Evolutionary conservation across 2,329 filamentous ascomycete genomes (phyloP), one percentile per base, ranked within the genome.

Genomic region (Aspergillus calidoustus): DNA sequence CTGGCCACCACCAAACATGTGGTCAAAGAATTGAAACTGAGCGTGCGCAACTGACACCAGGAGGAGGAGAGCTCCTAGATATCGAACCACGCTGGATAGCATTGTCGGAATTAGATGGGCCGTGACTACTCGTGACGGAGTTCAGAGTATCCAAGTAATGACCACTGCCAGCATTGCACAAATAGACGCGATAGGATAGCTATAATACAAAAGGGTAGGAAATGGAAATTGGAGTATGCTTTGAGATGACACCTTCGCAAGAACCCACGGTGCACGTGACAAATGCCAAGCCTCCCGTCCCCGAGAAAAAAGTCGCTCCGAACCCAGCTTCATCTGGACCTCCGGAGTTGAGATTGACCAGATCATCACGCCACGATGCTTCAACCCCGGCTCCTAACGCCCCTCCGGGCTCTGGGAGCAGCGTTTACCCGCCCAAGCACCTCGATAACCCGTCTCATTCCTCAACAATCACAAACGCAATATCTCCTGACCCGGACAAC

Each of bases 21-120:
- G 92, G 76, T 97, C 93, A 80, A 98, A 99, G 86, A 99, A 97
- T 74, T 92, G 90, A 77, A 98, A 98, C 79, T 98, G 94, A 11
- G 92, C 92, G 60, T 85, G 81, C 4, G 84, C 87, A 17, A 81
- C 71, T 34, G 86, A 78, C 64, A 86, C 79, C 62, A 91, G 73
- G 30, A 92, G 76, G 54, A 91, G 80, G 17, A 92, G 74, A 60
- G 73, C 71, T 65, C 74, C 74, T 4, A 80, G 66, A 51, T 68
- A 59, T 31, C 66, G 68, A n/a, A 72, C 49, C 41, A 66, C 68
- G 57, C 63, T 68, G 54, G 60, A 63, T 17, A 74, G 38, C 74
- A 76, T 77, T 9, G 56, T 50, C 11, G 46, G 43, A 25, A 31
- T 17, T 9, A 5, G 30, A 38, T 38, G 4, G 31, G 9, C 31